Evolutionary conservation across 352 stramenopile species (phyloP).

Genomic region (Globisporangium nodosum): DNA sequence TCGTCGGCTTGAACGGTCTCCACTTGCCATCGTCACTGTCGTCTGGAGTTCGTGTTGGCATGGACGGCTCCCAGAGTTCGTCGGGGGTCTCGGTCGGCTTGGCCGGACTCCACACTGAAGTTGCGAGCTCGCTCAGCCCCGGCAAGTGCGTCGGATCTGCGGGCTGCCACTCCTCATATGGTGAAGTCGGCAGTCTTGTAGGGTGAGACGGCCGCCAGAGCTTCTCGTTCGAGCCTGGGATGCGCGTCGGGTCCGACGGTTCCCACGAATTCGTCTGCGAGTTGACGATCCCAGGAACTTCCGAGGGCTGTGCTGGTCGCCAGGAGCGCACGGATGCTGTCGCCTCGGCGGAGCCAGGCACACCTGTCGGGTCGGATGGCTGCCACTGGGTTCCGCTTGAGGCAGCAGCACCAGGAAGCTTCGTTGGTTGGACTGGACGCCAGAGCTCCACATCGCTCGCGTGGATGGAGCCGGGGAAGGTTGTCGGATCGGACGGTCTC

Average conservation of each 20-base stretch:
- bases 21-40: neutral
- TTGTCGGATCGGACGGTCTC: neutral
- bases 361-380: neutral
- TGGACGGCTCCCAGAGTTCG: neutral
- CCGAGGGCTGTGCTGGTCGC: neutral
- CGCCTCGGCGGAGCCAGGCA: neutral
- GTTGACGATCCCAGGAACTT: neutral
- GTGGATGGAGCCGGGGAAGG: neutral
- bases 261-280: neutral
- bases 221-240: neutral
- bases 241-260: neutral
- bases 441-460: neutral
- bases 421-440: neutral
- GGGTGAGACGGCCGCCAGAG: neutral
- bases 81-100: neutral
- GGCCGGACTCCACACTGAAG: neutral
- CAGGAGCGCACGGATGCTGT: neutral
- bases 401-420: neutral
- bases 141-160: neutral
- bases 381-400: neutral
- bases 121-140: neutral
- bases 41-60: neutral
- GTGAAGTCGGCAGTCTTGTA: neutral
- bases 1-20: conserved; percentile 1
- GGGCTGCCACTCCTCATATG: neutral